Evolutionary conservation across 305 asterid species (phyloP).

Genomic region (Rubia balearica): DNA sequence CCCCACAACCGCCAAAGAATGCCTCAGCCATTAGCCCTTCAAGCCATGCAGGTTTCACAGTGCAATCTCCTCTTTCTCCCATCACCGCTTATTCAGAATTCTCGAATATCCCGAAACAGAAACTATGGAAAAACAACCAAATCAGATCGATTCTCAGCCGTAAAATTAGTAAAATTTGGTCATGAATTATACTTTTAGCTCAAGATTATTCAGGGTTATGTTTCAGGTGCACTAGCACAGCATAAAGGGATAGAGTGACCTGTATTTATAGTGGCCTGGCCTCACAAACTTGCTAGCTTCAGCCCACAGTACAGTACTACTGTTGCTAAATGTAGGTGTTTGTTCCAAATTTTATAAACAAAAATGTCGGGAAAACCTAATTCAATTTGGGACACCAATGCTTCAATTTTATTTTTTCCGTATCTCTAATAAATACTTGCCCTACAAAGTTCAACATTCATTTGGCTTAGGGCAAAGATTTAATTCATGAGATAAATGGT

Average conservation of each 20-base stretch:
- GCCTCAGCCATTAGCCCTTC: conserved; percentile 59
- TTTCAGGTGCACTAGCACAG: not conserved
- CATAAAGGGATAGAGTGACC: not conserved
- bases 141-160: not conserved
- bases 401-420: too few species aligned
- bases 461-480: too few species aligned
- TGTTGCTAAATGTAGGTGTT: not conserved
- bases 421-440: too few species aligned
- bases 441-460: too few species aligned
- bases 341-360: too few species aligned
- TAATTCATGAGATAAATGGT: too few species aligned
- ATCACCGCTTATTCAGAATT: not conserved
- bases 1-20: conserved; percentile 58
- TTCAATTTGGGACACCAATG: too few species aligned
- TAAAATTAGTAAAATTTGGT: not conserved
- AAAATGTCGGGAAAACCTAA: too few species aligned
- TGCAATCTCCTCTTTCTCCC: conserved; percentile 14
- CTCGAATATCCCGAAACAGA: not conserved
- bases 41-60: conserved; percentile 75
- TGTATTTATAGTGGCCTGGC: conserved; percentile 5
- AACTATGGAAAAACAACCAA: not conserved
- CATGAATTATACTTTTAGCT: not conserved
- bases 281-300: not conserved
- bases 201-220: not conserved
- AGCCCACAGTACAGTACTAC: not conserved